A percentile compares a stretch with the other conserved stretches of the same genome.
Conservation (phyloP, 345 rosid genomes). For the Eutrema yunnanense region DNA sequence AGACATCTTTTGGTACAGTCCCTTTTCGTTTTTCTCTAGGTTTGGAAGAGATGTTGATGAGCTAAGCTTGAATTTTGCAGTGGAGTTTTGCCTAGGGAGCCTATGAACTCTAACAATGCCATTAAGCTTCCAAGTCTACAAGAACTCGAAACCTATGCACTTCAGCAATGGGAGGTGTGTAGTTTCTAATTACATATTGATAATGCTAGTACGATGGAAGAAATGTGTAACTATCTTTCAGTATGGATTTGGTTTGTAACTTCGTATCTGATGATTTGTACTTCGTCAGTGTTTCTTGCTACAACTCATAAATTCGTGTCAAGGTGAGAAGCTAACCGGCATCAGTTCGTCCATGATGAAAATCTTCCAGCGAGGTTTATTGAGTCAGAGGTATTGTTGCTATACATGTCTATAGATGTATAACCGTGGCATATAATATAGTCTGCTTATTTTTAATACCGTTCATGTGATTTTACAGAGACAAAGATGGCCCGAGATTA, state of each 20-base stretch:
- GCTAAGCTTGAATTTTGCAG: constrained; percentile 38
- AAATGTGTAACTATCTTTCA: not conserved
- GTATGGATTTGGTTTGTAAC: constrained; percentile 22
- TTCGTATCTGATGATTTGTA: constrained; percentile 30
- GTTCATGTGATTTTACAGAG: constrained; percentile 41
- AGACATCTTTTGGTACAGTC: not conserved
- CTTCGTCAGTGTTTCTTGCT: constrained; percentile 75
- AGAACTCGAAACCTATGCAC: constrained; percentile 79
- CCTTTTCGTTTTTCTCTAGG: not conserved
- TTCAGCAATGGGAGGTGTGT: constrained; percentile 91
- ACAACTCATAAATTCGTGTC: constrained; percentile 80
- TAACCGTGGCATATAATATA: not conserved
- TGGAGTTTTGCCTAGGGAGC: constrained; percentile 85
- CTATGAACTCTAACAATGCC: constrained; percentile 56
- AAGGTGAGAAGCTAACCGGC: constrained; percentile 58
- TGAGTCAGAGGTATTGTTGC: constrained; percentile 57
- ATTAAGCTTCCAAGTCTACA: constrained; percentile 64
- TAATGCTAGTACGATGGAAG: not conserved
- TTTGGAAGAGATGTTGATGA: constrained; percentile 6
- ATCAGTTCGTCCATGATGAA: constrained; percentile 91
- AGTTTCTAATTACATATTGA: constrained; percentile 20
- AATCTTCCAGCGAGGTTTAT: constrained; percentile 84
- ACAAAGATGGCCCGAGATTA: constrained; percentile 72
- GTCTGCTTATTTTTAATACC: not conserved
- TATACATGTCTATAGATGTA: not conserved